phyloP scores from a whole-genome alignment of 163 green algal species.

The Prototheca wickerhamii region DNA sequence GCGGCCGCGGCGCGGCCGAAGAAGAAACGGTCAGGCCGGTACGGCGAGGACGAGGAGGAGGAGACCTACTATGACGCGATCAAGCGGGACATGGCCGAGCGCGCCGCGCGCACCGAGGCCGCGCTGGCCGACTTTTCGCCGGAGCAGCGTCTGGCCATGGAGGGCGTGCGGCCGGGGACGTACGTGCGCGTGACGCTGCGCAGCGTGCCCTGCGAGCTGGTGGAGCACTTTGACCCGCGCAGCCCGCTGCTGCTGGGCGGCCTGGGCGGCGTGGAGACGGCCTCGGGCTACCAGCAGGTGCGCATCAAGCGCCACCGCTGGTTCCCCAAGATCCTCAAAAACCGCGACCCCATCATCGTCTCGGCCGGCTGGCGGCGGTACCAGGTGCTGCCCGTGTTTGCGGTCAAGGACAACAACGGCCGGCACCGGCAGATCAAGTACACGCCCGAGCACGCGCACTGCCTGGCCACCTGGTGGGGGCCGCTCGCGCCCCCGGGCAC shows the following conservation, averaged over 20 bases:
- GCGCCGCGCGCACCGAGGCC: conserved; percentile 44
- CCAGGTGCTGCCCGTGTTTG: conserved; percentile 83
- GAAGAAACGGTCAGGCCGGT: not conserved
- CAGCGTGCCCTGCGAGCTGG: conserved; percentile 80
- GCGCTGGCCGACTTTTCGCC: conserved; percentile 71
- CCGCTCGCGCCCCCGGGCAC: conserved; percentile 73
- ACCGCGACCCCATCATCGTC: conserved; percentile 89
- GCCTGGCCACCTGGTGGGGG: conserved; percentile 72
- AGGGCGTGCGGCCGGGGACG: conserved; percentile 72
- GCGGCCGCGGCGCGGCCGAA: not conserved
- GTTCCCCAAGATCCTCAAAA: conserved; percentile 91
- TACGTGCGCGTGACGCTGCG: conserved; percentile 87
- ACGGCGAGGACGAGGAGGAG: conserved; percentile 41
- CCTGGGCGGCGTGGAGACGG: conserved; percentile 69
- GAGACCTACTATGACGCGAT: conserved; percentile 83
- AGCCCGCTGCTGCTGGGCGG: conserved; percentile 84
- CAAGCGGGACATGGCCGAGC: conserved; percentile 75
- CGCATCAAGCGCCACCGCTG: conserved; percentile 91
- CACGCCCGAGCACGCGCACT: conserved; percentile 98
- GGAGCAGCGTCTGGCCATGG: conserved; percentile 64
- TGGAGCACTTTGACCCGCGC: conserved; percentile 71
- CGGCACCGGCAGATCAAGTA: conserved; percentile 88
- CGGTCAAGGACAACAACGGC: conserved; percentile 74
- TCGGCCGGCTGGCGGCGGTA: conserved; percentile 88
- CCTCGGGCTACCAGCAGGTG: conserved; percentile 75